Base-by-base conservation (phyloP, 371 early-diverging fungal species). In the Mucor sp. region DNA sequence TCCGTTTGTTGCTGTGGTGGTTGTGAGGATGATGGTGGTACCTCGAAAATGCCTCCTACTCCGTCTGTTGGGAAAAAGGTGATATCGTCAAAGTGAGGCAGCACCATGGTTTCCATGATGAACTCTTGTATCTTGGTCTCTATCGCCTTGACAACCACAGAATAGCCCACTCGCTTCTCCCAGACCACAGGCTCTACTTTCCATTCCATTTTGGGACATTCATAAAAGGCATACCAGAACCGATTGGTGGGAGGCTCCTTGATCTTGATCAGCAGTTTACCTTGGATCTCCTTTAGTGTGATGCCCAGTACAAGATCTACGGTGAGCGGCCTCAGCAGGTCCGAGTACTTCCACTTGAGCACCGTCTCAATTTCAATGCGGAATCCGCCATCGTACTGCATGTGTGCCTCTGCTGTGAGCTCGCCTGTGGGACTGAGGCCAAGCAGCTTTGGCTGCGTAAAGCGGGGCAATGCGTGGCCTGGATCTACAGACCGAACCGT, bases 71-170 rank as follows among this genome's bases (percentile, higher is more conserved):
- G 83, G 72, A 93, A 95, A 71, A 97, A 95, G 12, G 89, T 87
- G 25, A 89, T 84, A 75, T 96, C 95, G 69, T 97, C 97, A 91
- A 96, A 91, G 69, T 96, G 90, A 19, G 97, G 97, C 68, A 95
- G 67, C 6, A 97, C 93, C 71, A 95, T 81, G 23, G 89, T 89
- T 63, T 92, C 93, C 37, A 87, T 85, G 65, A 97, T 81, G 56
- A 93, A 85, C 37, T 95, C 94, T 63, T 91, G 87, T 47, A 97
- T 90, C 63, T 94, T 88, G 50, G 86, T 79, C 76, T 94, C 92
- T 48, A 97, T 95, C 2, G 95, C 91, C 62, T 90, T 89, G 63
- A 94, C 88, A 11, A 97, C 90, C 63, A 92, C 76, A 5, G 89
- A 86, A 56, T 93, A 88, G 50, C 89, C 91, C 63, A 96, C 86